A percentile compares a stretch with the other conserved stretches of the same genome.
Conservation (phyloP, 2,329 filamentous ascomycete genomes). For the Epicoccum sorghinum region DNA sequence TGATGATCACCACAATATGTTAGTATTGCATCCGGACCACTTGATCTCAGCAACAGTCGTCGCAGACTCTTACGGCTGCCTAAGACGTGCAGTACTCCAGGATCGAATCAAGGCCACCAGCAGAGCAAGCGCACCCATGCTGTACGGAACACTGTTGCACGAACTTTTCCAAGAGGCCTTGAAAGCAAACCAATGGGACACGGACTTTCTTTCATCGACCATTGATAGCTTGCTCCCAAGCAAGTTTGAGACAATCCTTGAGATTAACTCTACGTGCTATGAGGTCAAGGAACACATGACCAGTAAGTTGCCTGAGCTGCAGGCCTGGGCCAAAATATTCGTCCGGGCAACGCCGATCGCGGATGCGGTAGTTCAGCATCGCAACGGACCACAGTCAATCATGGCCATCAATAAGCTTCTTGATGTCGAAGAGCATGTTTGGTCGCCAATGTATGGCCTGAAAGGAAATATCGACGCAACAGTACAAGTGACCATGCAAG, state of each 20-base stretch:
- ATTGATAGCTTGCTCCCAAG: conserved; percentile 73
- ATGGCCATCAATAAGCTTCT: conserved; percentile 93
- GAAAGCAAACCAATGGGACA: conserved; percentile 80
- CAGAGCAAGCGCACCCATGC: conserved; percentile 76
- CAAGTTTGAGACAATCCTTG: conserved; percentile 88
- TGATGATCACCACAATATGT: conserved; percentile 80
- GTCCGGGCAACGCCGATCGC: conserved; percentile 72
- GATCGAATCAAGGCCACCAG: conserved; percentile 92
- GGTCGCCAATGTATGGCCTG: conserved; percentile 96
- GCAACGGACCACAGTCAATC: conserved; percentile 74
- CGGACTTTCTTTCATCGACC: conserved; percentile 66
- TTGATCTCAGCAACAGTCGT: conserved; percentile 93
- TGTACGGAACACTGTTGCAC: conserved; percentile 93
- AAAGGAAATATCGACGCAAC: conserved; percentile 99
- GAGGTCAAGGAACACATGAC: conserved; percentile 80
- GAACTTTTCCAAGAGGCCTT: conserved; percentile 94
- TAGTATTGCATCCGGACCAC: conserved; percentile 94
- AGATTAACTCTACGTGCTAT: conserved; percentile 75
- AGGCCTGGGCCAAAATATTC: conserved; percentile 83
- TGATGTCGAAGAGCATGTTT: conserved; percentile 96
- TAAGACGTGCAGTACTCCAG: conserved; percentile 88
- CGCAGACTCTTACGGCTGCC: conserved; percentile 93
- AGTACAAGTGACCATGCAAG: conserved; percentile 82
- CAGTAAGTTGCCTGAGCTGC: conserved; percentile 82
- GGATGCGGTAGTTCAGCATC: conserved; percentile 77